These are phyloP conservation scores for Fonsecaea nubica DNA, from an alignment of 2,329 filamentous ascomycete genomes.

Conservation along the genomic window DNA sequence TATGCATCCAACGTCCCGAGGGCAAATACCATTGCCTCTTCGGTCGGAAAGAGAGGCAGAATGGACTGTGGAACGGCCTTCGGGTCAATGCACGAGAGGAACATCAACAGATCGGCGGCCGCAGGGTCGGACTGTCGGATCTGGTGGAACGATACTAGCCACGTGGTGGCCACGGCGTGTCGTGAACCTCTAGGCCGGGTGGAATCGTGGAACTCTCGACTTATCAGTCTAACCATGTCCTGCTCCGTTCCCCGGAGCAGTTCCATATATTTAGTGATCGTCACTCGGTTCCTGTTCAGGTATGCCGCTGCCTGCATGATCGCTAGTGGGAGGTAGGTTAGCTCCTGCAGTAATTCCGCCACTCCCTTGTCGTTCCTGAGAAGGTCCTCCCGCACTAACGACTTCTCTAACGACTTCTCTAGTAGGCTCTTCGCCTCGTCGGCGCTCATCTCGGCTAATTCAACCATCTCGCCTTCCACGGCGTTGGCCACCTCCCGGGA, in stretches of 20 bases:
- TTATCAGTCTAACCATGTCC: conserved; percentile 43
- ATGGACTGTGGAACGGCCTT: conserved; percentile 45
- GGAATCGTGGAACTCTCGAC: conserved; percentile 44
- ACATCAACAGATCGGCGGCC: conserved; percentile 47
- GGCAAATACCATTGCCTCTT: conserved; percentile 40
- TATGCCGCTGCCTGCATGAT: conserved; percentile 42
- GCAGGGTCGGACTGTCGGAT: conserved; percentile 43
- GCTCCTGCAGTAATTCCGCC: conserved; percentile 32
- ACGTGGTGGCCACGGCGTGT: conserved; percentile 48
- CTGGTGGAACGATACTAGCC: conserved; percentile 48
- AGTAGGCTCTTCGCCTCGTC: conserved; percentile 41
- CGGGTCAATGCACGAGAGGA: conserved; percentile 46
- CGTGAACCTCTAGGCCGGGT: conserved; percentile 42
- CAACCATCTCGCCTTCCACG: conserved; percentile 15
- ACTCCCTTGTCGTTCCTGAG: conserved; percentile 25
- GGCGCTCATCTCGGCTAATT: conserved; percentile 4
- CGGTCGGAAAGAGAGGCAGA: conserved; percentile 39
- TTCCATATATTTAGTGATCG: conserved; percentile 31
- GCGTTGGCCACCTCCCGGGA: conserved; percentile 28
- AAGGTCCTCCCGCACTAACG: conserved; percentile 9
- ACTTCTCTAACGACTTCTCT: conserved; percentile 30
- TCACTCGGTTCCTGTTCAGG: conserved; percentile 28
- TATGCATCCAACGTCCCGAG: conserved; percentile 46
- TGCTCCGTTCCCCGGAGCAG: conserved; percentile 40
- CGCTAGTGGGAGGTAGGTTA: conserved; percentile 41